A percentile compares a stretch with the other conserved stretches of the same genome.
Conservation (phyloP, 179 eudicot genomes). For the Silene noctiflora region DNA sequence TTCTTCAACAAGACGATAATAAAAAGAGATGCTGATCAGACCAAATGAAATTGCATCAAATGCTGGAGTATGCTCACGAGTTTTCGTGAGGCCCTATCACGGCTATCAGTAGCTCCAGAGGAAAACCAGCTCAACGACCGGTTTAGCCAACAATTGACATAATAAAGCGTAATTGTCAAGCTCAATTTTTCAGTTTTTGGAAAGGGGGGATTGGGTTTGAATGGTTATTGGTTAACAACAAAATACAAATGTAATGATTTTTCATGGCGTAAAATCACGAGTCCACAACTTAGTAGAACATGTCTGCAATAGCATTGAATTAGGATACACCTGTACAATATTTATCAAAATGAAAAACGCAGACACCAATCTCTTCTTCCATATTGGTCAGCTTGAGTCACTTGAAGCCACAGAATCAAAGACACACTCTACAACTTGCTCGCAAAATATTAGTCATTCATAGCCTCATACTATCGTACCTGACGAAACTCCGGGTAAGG, state of each 20-base stretch:
- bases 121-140: no score
- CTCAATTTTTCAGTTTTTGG: no score
- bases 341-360: background rate
- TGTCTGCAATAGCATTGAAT: background rate
- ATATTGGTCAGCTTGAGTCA: background rate
- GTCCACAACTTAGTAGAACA: background rate
- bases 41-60: no score
- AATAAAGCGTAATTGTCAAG: no score
- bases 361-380: background rate
- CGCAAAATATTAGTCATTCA: background rate
- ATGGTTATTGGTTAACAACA: no score
- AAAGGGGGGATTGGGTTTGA: no score
- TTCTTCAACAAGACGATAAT: no score
- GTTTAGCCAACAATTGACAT: no score
- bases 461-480: background rate
- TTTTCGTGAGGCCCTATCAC: no score
- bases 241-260: background rate
- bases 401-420: slow-evolving; percentile 13
- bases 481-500: background rate
- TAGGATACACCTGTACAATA: slow-evolving; percentile 19
- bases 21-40: no score
- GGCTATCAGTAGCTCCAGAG: no score
- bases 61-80: no score
- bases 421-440: background rate
- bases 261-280: background rate